Conservation (phyloP, 139 green algal genomes). For the Volvox africanus region DNA sequence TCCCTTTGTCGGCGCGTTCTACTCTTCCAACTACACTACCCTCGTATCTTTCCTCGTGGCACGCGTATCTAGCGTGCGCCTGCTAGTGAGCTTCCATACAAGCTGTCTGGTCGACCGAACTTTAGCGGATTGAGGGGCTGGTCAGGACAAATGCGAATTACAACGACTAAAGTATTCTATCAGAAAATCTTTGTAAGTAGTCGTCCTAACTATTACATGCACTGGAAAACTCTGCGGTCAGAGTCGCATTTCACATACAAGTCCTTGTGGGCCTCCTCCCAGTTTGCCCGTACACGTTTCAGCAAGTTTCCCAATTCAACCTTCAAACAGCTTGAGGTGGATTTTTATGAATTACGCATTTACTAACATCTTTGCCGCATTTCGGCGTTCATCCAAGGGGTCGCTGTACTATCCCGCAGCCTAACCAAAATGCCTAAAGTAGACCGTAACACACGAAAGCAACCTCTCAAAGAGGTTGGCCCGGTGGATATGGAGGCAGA, state of each 20-base stretch:
- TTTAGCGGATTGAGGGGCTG: not conserved
- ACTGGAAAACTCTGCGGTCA: too few relatives aligned
- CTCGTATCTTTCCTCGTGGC: not conserved
- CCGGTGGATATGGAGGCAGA: slow-evolving; percentile 27
- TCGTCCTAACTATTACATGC: too few relatives aligned
- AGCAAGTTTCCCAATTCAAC: not conserved
- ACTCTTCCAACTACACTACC: not conserved
- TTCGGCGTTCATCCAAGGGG: too few relatives aligned
- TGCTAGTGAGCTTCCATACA: slow-evolving; percentile 14
- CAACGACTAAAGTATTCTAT: not conserved
- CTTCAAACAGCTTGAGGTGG: too few relatives aligned
- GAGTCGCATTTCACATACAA: too few relatives aligned
- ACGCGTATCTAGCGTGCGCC: slow-evolving; percentile 18
- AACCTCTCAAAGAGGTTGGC: slow-evolving; percentile 34
- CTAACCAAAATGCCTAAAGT: slow-evolving; percentile 35
- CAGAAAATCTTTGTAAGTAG: too few relatives aligned
- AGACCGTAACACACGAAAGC: slow-evolving; percentile 34
- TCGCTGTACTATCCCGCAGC: not conserved
- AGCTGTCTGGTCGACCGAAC: not conserved
- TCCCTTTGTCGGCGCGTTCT: slow-evolving; percentile 17
- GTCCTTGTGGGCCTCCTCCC: too few relatives aligned
- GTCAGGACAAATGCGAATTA: not conserved
- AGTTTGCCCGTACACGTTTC: not conserved
- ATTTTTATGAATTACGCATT: too few relatives aligned
- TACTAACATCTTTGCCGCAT: not conserved